phyloP scores from a whole-genome alignment of 2,329 filamentous ascomycete genomes.

The Blastomyces percursus region DNA sequence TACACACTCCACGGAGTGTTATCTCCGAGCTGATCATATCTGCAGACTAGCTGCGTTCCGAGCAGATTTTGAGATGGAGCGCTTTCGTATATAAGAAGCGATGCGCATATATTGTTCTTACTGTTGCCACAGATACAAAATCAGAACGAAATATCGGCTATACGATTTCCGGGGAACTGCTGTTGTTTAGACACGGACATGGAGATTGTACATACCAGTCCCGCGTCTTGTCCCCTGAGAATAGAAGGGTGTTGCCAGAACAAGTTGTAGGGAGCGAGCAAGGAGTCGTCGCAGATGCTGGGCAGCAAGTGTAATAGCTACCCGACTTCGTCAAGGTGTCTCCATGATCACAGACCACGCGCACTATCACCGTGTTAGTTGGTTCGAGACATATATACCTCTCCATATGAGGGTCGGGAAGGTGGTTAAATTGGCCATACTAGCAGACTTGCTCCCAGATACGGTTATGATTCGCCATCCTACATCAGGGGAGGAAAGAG shows the following conservation, averaged over 20 bases:
- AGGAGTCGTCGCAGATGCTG: not conserved
- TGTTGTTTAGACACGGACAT: not conserved
- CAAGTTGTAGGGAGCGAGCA: slow-evolving; percentile 1
- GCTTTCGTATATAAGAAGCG: slow-evolving; percentile 1
- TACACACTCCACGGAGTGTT: not conserved
- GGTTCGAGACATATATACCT: not conserved
- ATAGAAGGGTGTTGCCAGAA: slow-evolving; percentile 1
- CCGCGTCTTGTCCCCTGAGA: not conserved
- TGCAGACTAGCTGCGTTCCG: slow-evolving; percentile 3
- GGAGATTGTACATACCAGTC: not conserved
- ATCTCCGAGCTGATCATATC: not conserved
- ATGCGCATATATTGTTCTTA: not conserved
- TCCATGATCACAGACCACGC: not conserved
- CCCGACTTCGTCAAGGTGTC: slow-evolving; percentile 2
- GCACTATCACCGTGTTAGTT: not conserved
- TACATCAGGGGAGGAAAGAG: not conserved
- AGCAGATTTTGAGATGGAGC: not conserved
- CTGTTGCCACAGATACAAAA: not conserved
- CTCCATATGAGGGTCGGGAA: not conserved
- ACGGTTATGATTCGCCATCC: slow-evolving; percentile 2
- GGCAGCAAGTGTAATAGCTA: slow-evolving; percentile 4
- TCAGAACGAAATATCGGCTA: not conserved
- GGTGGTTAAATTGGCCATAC: not conserved
- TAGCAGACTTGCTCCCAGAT: slow-evolving; percentile 1
- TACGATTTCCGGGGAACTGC: not conserved